Evolutionary conservation across 768 basidiomycete genomes (phyloP).

Genomic region (Rhizopogon roseolus): DNA sequence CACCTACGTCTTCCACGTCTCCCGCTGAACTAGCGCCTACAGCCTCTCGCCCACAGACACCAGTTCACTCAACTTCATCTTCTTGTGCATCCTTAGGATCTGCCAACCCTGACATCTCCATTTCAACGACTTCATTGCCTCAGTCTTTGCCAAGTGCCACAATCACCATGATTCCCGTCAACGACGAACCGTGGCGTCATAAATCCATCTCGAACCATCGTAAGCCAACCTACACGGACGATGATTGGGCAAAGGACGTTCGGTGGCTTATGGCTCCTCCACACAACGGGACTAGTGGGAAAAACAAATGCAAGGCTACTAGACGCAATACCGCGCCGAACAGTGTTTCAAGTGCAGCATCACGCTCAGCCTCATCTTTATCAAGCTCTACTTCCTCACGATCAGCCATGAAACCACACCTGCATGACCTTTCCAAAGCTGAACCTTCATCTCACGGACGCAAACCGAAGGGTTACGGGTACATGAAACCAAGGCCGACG

Average conservation of each 20-base stretch:
- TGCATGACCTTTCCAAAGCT: slow-evolving; percentile 3
- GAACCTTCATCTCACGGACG: slow-evolving; percentile 18
- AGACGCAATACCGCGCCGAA: slow-evolving; percentile 14
- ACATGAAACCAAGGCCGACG: slow-evolving; percentile 25
- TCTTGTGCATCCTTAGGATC: slow-evolving; percentile 19
- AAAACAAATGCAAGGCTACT: slow-evolving; percentile 14
- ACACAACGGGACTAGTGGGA: slow-evolving; percentile 6
- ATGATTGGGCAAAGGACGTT: slow-evolving; percentile 67
- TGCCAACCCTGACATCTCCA: slow-evolving; percentile 29
- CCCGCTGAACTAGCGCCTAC: slow-evolving; percentile 21
- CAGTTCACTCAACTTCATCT: slow-evolving; percentile 25
- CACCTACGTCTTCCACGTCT: slow-evolving; percentile 46
- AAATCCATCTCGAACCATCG: slow-evolving; percentile 12
- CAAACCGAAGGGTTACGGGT: slow-evolving; percentile 18
- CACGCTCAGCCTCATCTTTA: slow-evolving; percentile 18
- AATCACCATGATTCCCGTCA: slow-evolving; percentile 14
- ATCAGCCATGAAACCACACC: not conserved
- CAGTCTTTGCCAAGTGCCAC: slow-evolving; percentile 15
- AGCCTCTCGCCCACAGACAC: slow-evolving; percentile 11
- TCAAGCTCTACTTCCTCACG: slow-evolving; percentile 1
- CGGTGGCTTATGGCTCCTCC: slow-evolving; percentile 50
- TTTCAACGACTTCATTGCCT: slow-evolving; percentile 24
- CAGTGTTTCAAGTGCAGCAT: slow-evolving; percentile 5
- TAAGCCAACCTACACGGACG: slow-evolving; percentile 33
- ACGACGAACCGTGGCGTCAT: slow-evolving; percentile 8